A percentile compares a stretch with the other conserved stretches of the same genome.
These are phyloP conservation scores for Symbiodinium pilosum DNA, from an alignment of 73 alveolate genomes.

Conservation along the genomic window DNA sequence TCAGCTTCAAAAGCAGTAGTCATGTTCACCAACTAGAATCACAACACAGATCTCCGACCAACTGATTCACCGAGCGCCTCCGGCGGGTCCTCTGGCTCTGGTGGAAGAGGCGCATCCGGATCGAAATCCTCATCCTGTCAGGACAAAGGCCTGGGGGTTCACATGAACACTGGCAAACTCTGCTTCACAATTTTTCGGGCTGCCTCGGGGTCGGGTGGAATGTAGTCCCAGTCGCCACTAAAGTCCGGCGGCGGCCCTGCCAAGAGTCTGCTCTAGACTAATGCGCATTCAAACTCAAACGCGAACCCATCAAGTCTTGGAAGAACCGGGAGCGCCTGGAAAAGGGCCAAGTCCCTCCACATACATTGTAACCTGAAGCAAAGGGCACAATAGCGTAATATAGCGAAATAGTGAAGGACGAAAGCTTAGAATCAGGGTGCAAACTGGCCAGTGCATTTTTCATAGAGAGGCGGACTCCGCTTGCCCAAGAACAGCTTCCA, in stretches of 20 bases:
- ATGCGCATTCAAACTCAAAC: too few species aligned
- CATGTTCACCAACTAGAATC: too few species aligned
- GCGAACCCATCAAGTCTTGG: too few species aligned
- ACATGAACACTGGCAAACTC: not conserved
- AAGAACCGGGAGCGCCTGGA: slow-evolving; percentile 30
- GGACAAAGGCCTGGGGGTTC: not conserved
- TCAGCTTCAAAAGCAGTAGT: too few species aligned
- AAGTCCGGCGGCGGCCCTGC: slow-evolving; percentile 94
- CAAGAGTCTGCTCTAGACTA: too few species aligned
- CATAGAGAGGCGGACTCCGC: too few species aligned
- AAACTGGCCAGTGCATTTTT: too few species aligned
- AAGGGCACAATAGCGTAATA: not conserved
- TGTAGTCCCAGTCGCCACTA: slow-evolving; percentile 93
- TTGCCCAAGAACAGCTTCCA: too few species aligned
- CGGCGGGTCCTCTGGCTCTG: slow-evolving; percentile 75
- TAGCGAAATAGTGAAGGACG: too few species aligned
- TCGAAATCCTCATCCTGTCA: slow-evolving; percentile 84
- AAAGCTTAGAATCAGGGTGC: too few species aligned
- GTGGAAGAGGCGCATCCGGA: slow-evolving; percentile 76
- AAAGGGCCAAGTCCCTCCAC: slow-evolving; percentile 88
- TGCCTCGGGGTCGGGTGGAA: slow-evolving; percentile 93
- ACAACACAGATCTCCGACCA: too few species aligned
- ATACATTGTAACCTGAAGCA: slow-evolving; percentile 65
- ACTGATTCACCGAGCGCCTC: slow-evolving; percentile 32
- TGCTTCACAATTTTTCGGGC: not conserved